phyloP scores from a whole-genome alignment of 2,329 filamentous ascomycete genomes.

The Fusarium newnesense region DNA sequence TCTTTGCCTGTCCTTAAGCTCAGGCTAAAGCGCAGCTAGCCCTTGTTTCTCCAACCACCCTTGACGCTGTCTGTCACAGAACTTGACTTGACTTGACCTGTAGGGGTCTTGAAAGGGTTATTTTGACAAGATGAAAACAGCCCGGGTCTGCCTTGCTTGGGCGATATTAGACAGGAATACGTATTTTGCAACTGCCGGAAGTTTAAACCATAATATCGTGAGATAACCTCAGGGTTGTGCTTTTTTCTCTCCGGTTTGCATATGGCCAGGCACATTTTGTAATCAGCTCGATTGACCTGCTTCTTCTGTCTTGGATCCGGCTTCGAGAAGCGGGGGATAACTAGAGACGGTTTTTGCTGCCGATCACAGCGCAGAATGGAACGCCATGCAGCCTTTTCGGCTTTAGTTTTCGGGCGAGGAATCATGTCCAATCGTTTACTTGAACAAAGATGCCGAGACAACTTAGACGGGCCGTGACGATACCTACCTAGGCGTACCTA shows the following conservation, averaged over 20 bases:
- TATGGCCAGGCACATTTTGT: not conserved
- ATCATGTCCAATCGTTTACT: conserved; percentile 13
- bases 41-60: conserved; percentile 32
- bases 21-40: conserved; percentile 30
- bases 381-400: conserved; percentile 31
- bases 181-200: conserved; percentile 28
- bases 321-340: conserved; percentile 39
- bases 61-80: conserved; percentile 19
- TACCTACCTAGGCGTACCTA: not conserved
- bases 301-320: conserved; percentile 28
- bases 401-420: conserved; percentile 9
- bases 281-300: conserved; percentile 11
- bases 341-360: conserved; percentile 22
- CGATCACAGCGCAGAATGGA: conserved; percentile 31
- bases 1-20: conserved; percentile 12
- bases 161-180: conserved; percentile 6
- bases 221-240: not conserved
- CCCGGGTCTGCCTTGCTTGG: conserved; percentile 11
- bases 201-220: not conserved
- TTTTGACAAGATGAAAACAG: conserved; percentile 7
- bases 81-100: not conserved
- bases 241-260: not conserved
- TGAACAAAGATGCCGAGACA: conserved; percentile 33
- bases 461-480: conserved; percentile 25
- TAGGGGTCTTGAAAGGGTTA: conserved; percentile 13